A percentile compares a stretch with the other conserved stretches of the same genome.
Conservation (phyloP, 1,139 yeast genomes). For the Protomyces inundatus region DNA sequence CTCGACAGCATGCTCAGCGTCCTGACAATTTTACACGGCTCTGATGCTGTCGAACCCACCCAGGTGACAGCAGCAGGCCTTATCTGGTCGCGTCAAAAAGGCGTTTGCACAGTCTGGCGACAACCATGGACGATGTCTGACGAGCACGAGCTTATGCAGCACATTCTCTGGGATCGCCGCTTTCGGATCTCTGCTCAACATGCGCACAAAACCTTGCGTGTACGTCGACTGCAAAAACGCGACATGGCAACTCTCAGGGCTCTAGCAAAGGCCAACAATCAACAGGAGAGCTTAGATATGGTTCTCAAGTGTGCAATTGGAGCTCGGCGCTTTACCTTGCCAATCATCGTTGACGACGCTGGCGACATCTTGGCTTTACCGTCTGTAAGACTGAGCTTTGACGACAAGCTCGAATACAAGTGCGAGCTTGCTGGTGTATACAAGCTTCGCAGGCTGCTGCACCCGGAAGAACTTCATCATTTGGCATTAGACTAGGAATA, state of each 20-base stretch:
- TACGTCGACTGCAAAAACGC: conserved; percentile 3
- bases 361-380: conserved; percentile 6
- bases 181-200: not conserved
- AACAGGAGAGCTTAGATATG: not conserved
- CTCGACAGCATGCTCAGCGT: not conserved
- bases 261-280: not conserved
- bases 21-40: not conserved
- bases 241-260: not conserved
- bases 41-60: not conserved
- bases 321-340: conserved; percentile 10
- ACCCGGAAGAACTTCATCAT: not conserved
- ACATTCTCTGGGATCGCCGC: conserved; percentile 5
- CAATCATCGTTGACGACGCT: not conserved
- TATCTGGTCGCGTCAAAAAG: not conserved
- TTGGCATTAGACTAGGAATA: not conserved
- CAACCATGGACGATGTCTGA: conserved; percentile 1
- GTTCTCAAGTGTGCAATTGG: conserved; percentile 1
- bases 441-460: not conserved
- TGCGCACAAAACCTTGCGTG: not conserved
- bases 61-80: conserved; percentile 12
- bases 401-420: not conserved
- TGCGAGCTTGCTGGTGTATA: not conserved
- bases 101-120: not conserved
- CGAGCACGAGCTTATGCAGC: not conserved
- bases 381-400: not conserved